Evolutionary conservation across 1,284 basidiomycete species (phyloP).

Genomic region (Malassezia equina): DNA sequence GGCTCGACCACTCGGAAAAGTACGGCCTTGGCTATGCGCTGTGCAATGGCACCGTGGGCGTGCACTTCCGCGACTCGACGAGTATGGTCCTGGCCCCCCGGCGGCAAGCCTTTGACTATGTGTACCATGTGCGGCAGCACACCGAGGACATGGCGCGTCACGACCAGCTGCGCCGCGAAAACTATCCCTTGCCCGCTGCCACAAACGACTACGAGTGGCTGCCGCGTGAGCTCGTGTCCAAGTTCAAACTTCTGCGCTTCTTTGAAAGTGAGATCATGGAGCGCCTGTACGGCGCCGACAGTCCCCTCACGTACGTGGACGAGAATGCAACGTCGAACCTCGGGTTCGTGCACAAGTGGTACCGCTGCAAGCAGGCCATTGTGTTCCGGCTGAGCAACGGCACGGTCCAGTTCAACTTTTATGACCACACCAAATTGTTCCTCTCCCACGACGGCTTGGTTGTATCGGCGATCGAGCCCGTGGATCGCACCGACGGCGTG

Average conservation of each 20-base stretch:
- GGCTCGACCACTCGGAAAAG: constrained; percentile 97
- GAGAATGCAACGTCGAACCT: constrained; percentile 62
- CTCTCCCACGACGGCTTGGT: constrained; percentile 67
- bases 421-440: constrained; percentile 90
- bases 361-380: constrained; percentile 90
- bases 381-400: constrained; percentile 92
- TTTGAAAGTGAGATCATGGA: constrained; percentile 46
- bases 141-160: constrained; percentile 1
- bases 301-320: constrained; percentile 83
- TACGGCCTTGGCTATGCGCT: constrained; percentile 97
- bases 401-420: constrained; percentile 94
- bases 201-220: constrained; percentile 8
- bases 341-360: constrained; percentile 89
- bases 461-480: constrained; percentile 63
- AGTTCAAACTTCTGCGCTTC: constrained; percentile 37
- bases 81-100: constrained; percentile 71
- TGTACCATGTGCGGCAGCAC: constrained; percentile 24
- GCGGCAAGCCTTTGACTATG: constrained; percentile 56
- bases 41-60: constrained; percentile 84
- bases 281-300: constrained; percentile 50
- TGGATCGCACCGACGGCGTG: constrained; percentile 58
- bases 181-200: constrained; percentile 19
- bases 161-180: constrained; percentile 34
- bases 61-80: constrained; percentile 91
- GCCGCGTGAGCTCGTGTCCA: constrained; percentile 26